Base-by-base conservation (phyloP, 164 flowering plant species). In the Aristolochia fimbriata region DNA sequence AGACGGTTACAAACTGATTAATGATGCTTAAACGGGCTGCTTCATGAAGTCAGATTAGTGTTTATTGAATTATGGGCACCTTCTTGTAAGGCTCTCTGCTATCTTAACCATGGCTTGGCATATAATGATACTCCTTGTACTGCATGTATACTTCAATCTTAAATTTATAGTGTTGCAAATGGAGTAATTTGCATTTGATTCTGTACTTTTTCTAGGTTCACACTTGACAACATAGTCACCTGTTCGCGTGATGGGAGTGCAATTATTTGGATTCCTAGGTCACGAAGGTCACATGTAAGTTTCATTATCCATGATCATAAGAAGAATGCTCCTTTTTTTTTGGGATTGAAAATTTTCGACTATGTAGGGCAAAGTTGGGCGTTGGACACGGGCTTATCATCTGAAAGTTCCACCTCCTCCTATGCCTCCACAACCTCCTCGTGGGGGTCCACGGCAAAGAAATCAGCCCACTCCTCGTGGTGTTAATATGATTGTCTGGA, bases 201-300 rank as follows among this genome's bases (percentile, higher is more conserved):
- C 17, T 22, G 0, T 52, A 22, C 20, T 52, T 52, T 66, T 62
- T 68, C 31, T 74, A 92, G 98, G 96, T 89, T 82, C 67, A 73
- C 83, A 65, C 90, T 85, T 68, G 96, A 92, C 78, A 84, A 86
- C 73, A 87, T 92, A 57, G 98, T 92, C 43, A 92, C 98, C 16
- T 92, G 98, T 70, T 92, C 98, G 61, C 95, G 98, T 61, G 98
- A 92, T 77, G 98, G 98, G 49, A 92, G 96, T 83, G 98, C 98
- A 62, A 92, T 92, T 65, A 92, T 92, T 52, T 92, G 98, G 98
- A 69, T 78, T 69, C 96, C 96, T 50, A 75, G 76, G 74, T 80
- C 86, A 23, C 93, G 91, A 15, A 83, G 84, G 76, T 86, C 84
- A 53, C 87, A 87, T 72, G 98, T 92, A 71, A 89, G 88, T 41